Percentiles rank a stretch among this genome's conserved stretches.
Evolutionary conservation across 2,329 filamentous ascomycete species (phyloP).

Genomic region (Xylariaceae sp.): DNA sequence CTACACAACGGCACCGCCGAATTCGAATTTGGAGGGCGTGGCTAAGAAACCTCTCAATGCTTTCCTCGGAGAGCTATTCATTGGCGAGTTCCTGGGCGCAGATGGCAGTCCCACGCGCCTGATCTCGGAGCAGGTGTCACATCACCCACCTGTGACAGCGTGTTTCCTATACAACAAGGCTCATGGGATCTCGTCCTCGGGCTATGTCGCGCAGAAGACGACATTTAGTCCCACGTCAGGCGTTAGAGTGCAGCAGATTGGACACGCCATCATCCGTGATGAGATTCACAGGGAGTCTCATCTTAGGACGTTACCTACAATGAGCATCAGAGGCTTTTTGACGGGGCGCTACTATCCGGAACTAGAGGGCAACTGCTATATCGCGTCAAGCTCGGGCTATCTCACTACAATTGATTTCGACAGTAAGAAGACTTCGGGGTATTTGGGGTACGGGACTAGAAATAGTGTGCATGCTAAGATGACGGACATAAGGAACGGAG

Average conservation of each 20-base stretch:
- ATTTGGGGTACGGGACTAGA: conserved; percentile 22
- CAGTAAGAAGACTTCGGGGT: conserved; percentile 23
- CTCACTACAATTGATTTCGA: conserved; percentile 35
- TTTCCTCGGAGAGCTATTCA: conserved; percentile 54
- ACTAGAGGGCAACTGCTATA: conserved; percentile 36
- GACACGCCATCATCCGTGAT: conserved; percentile 35
- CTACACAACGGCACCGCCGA: conserved; percentile 41
- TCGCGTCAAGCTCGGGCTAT: conserved; percentile 37
- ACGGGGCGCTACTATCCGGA: conserved; percentile 33
- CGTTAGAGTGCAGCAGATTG: conserved; percentile 34
- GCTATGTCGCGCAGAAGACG: conserved; percentile 37
- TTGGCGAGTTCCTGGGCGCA: conserved; percentile 41
- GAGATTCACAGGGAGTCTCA: conserved; percentile 43
- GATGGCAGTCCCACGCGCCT: conserved; percentile 36
- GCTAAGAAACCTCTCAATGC: conserved; percentile 59
- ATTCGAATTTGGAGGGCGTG: conserved; percentile 50
- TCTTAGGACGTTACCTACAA: conserved; percentile 37
- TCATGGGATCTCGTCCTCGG: conserved; percentile 34
- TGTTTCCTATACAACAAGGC: conserved; percentile 34
- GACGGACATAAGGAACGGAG: conserved; percentile 21
- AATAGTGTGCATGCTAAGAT: conserved; percentile 36
- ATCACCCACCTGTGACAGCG: conserved; percentile 40
- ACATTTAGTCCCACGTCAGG: conserved; percentile 31
- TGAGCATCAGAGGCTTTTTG: conserved; percentile 33
- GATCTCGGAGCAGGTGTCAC: conserved; percentile 39